phyloP scores from a whole-genome alignment of 139 green algal genomes.

The Haematococcus sp. region DNA sequence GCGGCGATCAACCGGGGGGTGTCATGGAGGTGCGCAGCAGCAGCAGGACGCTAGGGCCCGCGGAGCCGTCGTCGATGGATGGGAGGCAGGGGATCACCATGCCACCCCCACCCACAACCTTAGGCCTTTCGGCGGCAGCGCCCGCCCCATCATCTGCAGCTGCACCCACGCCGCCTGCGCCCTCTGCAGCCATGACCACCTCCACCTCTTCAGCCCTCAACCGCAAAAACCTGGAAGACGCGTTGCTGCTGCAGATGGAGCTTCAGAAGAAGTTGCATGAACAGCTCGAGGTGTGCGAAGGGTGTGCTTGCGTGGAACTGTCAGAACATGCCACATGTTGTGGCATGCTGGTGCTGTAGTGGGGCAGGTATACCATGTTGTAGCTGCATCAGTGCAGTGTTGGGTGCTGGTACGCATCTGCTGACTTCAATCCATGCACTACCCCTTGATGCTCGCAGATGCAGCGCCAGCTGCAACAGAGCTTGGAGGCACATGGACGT shows the following conservation, averaged over 20 bases:
- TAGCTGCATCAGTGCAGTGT: background rate
- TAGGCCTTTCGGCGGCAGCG: no score
- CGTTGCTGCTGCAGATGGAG: constrained; percentile 91
- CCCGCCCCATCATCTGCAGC: background rate
- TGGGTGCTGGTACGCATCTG: no score
- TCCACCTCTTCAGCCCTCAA: background rate
- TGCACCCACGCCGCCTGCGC: background rate
- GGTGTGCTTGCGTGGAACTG: background rate
- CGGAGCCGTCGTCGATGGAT: constrained; percentile 2
- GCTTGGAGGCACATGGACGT: constrained; percentile 85
- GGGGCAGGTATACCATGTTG: no score
- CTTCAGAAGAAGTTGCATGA: constrained; percentile 96
- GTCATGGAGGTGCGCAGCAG: background rate
- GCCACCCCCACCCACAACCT: background rate
- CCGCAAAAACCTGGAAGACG: constrained; percentile 71
- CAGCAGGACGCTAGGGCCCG: background rate
- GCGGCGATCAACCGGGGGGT: constrained; percentile 7
- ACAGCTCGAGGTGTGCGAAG: constrained; percentile 78
- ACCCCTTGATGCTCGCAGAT: constrained; percentile 39
- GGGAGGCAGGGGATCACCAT: background rate
- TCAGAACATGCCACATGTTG: no score
- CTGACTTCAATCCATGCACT: no score
- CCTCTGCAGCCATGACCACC: background rate
- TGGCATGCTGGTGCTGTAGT: no score
- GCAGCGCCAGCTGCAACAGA: constrained; percentile 88